Base-by-base conservation (phyloP, 306 rosid species). In the Gynostemma pentaphyllum region DNA sequence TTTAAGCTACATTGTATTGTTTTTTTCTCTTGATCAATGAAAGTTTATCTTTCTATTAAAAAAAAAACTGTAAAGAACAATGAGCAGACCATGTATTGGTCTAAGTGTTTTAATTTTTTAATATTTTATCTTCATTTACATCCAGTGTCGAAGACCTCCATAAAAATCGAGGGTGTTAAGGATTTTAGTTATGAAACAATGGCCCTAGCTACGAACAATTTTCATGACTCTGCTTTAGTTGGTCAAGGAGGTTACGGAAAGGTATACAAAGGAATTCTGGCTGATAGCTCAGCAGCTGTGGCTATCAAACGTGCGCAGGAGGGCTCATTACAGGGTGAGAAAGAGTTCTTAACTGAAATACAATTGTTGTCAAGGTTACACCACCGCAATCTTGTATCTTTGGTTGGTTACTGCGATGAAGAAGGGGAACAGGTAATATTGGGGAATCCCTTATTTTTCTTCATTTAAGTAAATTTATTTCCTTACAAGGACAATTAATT, bases 221-320 rank as follows among this genome's bases (percentile, higher is more conserved):
- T 88, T 74, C 74, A 78, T 71, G 72, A 28, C 70, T 79, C 94
- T 39, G 66, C 76, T 67, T 81, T 75, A 78, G 80, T 72, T 61
- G 96, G 96, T 42, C 88, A 85, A 68, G 94, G 96, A 10, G 96
- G 96, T 30, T 88, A 88, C 52, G 96, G 96, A 32, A 88, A 74
- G 73, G 96, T 88, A 21, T 88, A 88, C 71, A 88, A 52, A 80
- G 94, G 96, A 22, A 56, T 53, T 74, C 83, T 88, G 26, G 44
- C 76, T 27, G 88, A 81, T 32, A 83, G 90, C 70, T 79, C 81
- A n/a, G n/a, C n/a, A 1, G 49, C 70, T 56, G 90, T 83, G 59
- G 96, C 96, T 51, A 88, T 88, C 52, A 88, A 88, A 80, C 94
- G 96, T 72, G 96, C 96, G 49, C 94, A 68, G 71, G 94, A 78